Evolutionary conservation across 2,329 filamentous ascomycete species (phyloP).

Genomic region (Venturia nashicola): DNA sequence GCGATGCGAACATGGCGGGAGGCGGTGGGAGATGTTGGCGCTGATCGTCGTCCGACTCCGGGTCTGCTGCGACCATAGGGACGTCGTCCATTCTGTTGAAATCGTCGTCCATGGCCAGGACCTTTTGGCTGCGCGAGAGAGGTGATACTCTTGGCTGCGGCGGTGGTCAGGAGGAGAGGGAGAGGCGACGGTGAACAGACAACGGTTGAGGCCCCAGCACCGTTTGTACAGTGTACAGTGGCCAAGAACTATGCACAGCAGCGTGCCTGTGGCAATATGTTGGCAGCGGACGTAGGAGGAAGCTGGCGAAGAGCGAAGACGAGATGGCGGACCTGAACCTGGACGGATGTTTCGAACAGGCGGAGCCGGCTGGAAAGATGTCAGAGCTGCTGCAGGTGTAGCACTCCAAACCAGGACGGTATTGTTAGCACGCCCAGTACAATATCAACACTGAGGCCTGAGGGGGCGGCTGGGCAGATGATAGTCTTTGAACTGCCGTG

Average conservation of each 20-base stretch:
- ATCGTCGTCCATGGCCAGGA: constrained; percentile 16
- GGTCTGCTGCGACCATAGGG: constrained; percentile 16
- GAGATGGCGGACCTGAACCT: not conserved
- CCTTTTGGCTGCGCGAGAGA: not conserved
- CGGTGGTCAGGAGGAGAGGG: not conserved
- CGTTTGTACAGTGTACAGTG: not conserved
- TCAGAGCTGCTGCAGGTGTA: not conserved
- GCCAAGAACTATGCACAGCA: not conserved
- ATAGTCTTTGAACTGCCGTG: not conserved
- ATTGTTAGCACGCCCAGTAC: not conserved
- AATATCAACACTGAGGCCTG: not conserved
- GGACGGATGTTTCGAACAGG: not conserved
- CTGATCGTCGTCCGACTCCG: constrained; percentile 19
- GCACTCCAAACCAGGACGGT: not conserved
- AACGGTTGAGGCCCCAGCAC: not conserved
- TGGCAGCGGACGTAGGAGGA: not conserved
- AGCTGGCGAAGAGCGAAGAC: not conserved
- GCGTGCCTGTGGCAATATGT: not conserved
- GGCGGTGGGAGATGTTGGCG: constrained; percentile 27
- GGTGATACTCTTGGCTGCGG: not conserved
- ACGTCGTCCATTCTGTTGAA: constrained; percentile 17
- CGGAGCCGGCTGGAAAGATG: not conserved
- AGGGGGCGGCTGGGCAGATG: not conserved
- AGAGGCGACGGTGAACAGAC: not conserved
- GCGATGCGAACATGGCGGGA: constrained; percentile 23